Conservation (phyloP, 257 asterid species). For the Solanum rostratum region DNA sequence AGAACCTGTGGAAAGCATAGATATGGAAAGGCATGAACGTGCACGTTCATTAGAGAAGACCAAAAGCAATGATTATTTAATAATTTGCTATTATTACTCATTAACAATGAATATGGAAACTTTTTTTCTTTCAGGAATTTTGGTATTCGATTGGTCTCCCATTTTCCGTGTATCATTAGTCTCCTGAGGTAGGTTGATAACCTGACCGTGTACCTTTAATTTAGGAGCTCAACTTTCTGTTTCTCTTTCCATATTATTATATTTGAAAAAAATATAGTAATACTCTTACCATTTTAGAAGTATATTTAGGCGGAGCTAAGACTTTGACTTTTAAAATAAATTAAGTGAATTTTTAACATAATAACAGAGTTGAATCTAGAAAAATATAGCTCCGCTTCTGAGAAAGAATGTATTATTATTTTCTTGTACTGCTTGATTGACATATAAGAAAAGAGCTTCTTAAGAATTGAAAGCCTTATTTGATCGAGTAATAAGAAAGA, state of each 20-base stretch:
- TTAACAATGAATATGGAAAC: background rate
- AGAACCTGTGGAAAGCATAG: background rate
- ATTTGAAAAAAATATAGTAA: background rate
- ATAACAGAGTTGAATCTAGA: background rate
- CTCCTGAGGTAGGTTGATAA: conserved; percentile 27
- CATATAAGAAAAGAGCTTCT: background rate
- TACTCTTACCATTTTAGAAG: background rate
- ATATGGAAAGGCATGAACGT: background rate
- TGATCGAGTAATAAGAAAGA: no score
- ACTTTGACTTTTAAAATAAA: no score
- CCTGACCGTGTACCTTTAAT: conserved; percentile 29
- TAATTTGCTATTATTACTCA: background rate
- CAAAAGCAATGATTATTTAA: background rate
- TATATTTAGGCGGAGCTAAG: background rate
- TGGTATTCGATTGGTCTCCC: conserved; percentile 9
- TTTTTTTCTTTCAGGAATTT: background rate
- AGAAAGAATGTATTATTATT: background rate
- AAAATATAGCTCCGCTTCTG: no score
- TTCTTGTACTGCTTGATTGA: background rate
- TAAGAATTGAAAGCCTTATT: no score
- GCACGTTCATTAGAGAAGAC: conserved; percentile 3
- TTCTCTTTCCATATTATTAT: background rate
- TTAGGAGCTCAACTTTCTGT: conserved; percentile 13
- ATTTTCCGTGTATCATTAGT: conserved; percentile 31
- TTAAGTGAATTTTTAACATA: background rate